Percentiles rank a stretch among this genome's conserved stretches.
Conservation (phyloP, 805 yeast genomes). For the Ogataea polymorpha region DNA sequence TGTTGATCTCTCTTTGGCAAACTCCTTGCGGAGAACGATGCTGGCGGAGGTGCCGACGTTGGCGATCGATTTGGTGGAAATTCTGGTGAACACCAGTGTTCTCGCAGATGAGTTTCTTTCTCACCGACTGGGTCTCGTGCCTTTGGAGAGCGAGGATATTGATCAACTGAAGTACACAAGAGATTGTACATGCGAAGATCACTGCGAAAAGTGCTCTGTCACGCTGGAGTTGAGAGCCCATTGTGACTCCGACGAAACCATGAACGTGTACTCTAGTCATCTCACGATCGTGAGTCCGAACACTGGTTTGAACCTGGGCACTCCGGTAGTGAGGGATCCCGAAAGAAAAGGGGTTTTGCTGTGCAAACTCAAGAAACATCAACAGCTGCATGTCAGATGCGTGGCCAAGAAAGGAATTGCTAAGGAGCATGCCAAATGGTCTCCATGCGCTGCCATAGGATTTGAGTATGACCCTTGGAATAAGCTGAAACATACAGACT, state of each 20-base stretch:
- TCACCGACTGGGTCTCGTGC: conserved; percentile 90
- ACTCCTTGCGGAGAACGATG: conserved; percentile 88
- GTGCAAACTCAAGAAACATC: conserved; percentile 88
- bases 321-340: conserved; percentile 80
- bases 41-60: conserved; percentile 95
- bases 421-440: conserved; percentile 98
- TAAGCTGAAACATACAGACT: conserved; percentile 91
- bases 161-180: conserved; percentile 83
- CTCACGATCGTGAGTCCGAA: conserved; percentile 40
- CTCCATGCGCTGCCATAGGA: conserved; percentile 92
- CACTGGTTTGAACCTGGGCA: conserved; percentile 51
- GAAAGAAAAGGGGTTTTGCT: conserved; percentile 82
- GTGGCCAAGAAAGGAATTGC: conserved; percentile 97
- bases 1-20: conserved; percentile 87
- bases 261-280: conserved; percentile 88
- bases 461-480: conserved; percentile 99
- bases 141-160: conserved; percentile 79
- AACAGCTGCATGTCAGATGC: conserved; percentile 84
- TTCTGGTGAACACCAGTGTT: conserved; percentile 88
- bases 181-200: conserved; percentile 97
- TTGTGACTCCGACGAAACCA: conserved; percentile 83
- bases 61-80: conserved; percentile 94
- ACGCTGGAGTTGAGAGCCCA: conserved; percentile 78
- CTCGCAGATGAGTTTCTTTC: conserved; percentile 95
- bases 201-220: conserved; percentile 93